Conservation (phyloP, 2,329 filamentous ascomycete species). For the Penicillium capsulatum region DNA sequence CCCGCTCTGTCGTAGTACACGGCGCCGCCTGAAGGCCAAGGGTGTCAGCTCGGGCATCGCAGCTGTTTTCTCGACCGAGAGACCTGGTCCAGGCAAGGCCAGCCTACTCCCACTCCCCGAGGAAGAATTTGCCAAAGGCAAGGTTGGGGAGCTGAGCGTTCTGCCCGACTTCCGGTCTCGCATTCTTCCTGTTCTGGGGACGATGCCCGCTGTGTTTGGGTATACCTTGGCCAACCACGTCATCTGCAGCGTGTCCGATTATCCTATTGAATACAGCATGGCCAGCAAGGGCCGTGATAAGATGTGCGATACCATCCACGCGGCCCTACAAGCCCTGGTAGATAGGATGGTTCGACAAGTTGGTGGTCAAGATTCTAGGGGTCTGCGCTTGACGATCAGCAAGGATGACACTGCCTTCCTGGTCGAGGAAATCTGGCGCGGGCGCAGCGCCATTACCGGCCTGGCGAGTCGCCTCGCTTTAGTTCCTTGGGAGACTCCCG, state of each 20-base stretch:
- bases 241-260: slow-evolving; percentile 73
- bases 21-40: slow-evolving; percentile 68
- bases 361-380: slow-evolving; percentile 54
- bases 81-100: slow-evolving; percentile 84
- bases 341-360: slow-evolving; percentile 64
- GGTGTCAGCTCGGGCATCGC: slow-evolving; percentile 84
- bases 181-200: slow-evolving; percentile 92
- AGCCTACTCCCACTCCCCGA: slow-evolving; percentile 80
- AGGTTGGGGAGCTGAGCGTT: slow-evolving; percentile 79
- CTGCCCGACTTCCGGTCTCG: slow-evolving; percentile 88
- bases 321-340: slow-evolving; percentile 69
- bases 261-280: slow-evolving; percentile 75
- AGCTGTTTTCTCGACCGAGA: slow-evolving; percentile 88
- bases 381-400: slow-evolving; percentile 74
- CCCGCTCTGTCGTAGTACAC: slow-evolving; percentile 76
- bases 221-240: slow-evolving; percentile 89
- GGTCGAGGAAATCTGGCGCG: slow-evolving; percentile 81
- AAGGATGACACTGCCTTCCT: slow-evolving; percentile 80
- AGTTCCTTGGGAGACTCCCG: slow-evolving; percentile 72
- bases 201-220: slow-evolving; percentile 96
- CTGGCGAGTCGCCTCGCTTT: slow-evolving; percentile 73
- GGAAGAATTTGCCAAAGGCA: slow-evolving; percentile 80
- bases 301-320: slow-evolving; percentile 81
- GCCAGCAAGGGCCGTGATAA: slow-evolving; percentile 80
- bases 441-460: slow-evolving; percentile 76